Conservation (phyloP, 805 yeast species). For the Deakozyma indianensis region DNA sequence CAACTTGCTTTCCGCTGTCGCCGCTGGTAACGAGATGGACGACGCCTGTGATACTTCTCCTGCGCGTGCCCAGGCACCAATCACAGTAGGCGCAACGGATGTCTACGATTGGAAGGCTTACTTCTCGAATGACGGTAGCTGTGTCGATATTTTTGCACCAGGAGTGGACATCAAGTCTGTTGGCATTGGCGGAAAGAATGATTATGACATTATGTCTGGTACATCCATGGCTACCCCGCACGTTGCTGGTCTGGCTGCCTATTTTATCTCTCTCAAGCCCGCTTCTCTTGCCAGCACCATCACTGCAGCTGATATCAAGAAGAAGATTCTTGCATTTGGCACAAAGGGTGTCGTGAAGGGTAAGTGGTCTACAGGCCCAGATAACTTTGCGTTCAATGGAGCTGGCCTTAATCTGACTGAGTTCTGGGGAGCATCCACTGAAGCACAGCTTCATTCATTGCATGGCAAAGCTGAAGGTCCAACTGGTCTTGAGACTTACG, state of each 20-base stretch:
- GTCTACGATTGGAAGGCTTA: slow-evolving; percentile 81
- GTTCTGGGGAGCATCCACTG: slow-evolving; percentile 27
- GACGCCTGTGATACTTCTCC: slow-evolving; percentile 92
- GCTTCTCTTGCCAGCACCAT: slow-evolving; percentile 33
- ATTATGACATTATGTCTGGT: slow-evolving; percentile 42
- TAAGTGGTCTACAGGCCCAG: slow-evolving; percentile 37
- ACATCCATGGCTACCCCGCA: slow-evolving; percentile 99
- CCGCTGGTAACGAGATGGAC: slow-evolving; percentile 89
- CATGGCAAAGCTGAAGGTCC: not conserved
- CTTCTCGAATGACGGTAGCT: slow-evolving; percentile 89
- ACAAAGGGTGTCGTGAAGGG: slow-evolving; percentile 33
- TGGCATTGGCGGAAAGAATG: slow-evolving; percentile 16
- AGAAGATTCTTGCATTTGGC: slow-evolving; percentile 35
- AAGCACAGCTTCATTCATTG: not conserved
- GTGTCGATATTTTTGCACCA: slow-evolving; percentile 95
- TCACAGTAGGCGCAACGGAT: slow-evolving; percentile 93
- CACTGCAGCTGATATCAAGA: slow-evolving; percentile 40
- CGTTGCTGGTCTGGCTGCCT: slow-evolving; percentile 81
- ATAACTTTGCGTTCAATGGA: slow-evolving; percentile 46
- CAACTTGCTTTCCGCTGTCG: slow-evolving; percentile 87
- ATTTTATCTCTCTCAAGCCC: slow-evolving; percentile 79
- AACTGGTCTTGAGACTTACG: not conserved
- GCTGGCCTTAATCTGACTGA: slow-evolving; percentile 39
- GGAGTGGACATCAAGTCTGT: slow-evolving; percentile 74
- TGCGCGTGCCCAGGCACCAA: slow-evolving; percentile 44